Percentiles rank a stretch among this genome's conserved stretches.
These are phyloP conservation scores for Mycena vitilis DNA, from an alignment of 768 basidiomycete species.

Conservation along the genomic window DNA sequence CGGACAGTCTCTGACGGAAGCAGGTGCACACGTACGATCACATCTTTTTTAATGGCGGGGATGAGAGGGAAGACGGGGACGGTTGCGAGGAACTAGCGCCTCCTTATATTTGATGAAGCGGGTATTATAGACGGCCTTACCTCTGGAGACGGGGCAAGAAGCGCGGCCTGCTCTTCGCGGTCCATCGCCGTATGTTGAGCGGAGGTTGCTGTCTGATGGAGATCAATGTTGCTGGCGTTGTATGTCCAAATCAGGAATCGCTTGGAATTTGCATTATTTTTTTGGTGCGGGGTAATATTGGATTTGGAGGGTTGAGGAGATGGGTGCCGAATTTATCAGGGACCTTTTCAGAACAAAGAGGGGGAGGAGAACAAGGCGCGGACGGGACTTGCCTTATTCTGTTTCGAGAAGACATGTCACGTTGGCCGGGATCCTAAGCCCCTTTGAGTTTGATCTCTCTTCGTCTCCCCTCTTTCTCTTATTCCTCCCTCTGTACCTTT, in stretches of 20 bases:
- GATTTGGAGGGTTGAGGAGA: neutral
- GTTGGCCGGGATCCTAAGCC: too few species aligned
- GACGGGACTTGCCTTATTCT: too few species aligned
- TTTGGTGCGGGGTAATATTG: neutral
- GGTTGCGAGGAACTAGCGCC: constrained; percentile 58
- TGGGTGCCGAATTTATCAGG: too few species aligned
- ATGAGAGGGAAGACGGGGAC: constrained; percentile 88
- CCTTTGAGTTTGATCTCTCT: constrained; percentile 25
- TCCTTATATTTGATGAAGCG: too few species aligned
- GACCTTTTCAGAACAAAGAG: neutral
- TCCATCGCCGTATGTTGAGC: constrained; percentile 47
- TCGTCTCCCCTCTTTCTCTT: constrained; percentile 44
- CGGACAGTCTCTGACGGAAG: constrained; percentile 15
- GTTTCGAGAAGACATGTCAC: too few species aligned
- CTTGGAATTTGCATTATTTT: constrained; percentile 8
- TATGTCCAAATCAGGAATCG: neutral
- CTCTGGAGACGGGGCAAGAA: constrained; percentile 66
- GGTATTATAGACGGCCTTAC: too few species aligned
- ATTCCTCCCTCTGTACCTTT: constrained; percentile 48
- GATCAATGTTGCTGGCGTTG: neutral
- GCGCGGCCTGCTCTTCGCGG: constrained; percentile 53
- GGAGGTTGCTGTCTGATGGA: neutral
- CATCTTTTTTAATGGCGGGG: constrained; percentile 75
- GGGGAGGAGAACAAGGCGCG: too few species aligned
- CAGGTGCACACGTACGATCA: constrained; percentile 61